Conservation (phyloP, 805 yeast genomes). For the Saturnispora silvae region DNA sequence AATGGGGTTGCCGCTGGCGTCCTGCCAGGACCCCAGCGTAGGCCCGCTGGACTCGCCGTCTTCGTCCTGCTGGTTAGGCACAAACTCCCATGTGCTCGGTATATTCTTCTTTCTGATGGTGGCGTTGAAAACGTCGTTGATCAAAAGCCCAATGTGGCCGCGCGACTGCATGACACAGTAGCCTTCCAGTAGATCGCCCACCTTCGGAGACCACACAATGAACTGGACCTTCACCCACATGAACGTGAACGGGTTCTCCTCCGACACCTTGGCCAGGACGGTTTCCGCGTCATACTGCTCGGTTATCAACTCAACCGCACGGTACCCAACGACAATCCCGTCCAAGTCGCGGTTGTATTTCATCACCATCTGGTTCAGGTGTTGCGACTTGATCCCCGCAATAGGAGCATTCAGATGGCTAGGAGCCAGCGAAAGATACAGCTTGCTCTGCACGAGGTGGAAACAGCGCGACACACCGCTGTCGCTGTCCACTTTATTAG, state of each 20-base stretch:
- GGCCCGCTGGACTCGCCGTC: constrained; percentile 16
- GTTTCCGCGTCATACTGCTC: constrained; percentile 31
- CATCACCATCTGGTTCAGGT: constrained; percentile 84
- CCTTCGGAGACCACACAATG: constrained; percentile 79
- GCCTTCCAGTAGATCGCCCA: constrained; percentile 85
- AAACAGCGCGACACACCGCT: constrained; percentile 58
- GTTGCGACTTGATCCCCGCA: constrained; percentile 77
- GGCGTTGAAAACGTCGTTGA: constrained; percentile 93
- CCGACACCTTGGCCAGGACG: constrained; percentile 54
- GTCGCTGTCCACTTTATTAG: constrained; percentile 17
- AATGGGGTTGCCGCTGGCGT: constrained; percentile 58
- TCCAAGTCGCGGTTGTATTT: constrained; percentile 57
- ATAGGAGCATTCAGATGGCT: constrained; percentile 55
- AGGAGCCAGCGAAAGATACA: constrained; percentile 88
- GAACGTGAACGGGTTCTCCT: constrained; percentile 80
- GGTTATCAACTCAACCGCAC: constrained; percentile 44
- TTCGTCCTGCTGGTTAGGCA: constrained; percentile 69
- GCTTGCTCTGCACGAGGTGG: constrained; percentile 42
- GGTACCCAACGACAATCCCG: constrained; percentile 81
- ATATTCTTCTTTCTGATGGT: constrained; percentile 76
- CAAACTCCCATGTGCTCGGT: constrained; percentile 79
- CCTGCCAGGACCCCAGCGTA: constrained; percentile 76
- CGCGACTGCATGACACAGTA: constrained; percentile 86
- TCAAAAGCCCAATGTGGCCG: constrained; percentile 82
- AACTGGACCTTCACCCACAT: constrained; percentile 79